Evolutionary conservation across 179 eudicot species (phyloP), one percentile per base, ranked within the genome.

Genomic region (Carnegiea gigantea): DNA sequence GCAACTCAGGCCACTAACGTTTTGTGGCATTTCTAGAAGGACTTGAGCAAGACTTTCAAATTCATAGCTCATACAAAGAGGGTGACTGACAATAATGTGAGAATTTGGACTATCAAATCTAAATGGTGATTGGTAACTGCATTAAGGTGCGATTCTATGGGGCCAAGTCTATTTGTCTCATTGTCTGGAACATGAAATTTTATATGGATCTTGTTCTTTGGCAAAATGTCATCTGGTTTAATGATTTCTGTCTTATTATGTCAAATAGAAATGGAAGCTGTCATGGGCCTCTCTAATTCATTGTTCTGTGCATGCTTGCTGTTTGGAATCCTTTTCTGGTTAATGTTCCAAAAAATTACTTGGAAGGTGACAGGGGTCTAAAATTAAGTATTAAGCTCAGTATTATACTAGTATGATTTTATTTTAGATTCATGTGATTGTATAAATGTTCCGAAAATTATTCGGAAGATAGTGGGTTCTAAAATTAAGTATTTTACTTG

Each of bases 181-280:
- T 78, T 36, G 78, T 73, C 21, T 59, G 38, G 28, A 5, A 44
- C 54, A n/a, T 0, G 2, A 5, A 46, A 26, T 43, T 11, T 10
- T 30, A 21, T 11, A 43, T 44, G 62, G 23, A 75, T 21, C 38
- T 81, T 11, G 48, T 43, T 28, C 48, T 21, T 30, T 26, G 72
- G 23, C 9, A 64, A 20, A n/a, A 60, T 38, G 21, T 26, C 21
- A 9, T 75, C 62, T 46, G 65, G 36, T 30, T 64, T 33, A 4
- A 13, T 13, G 60, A 15, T 81, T 68, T 15, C 3, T 76, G 83
- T 76, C 53, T 76, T 76, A 23, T 76, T 65, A 67, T 38, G 70
- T 53, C 72, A 76, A 75, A 76, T 74, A 75, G 83, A 62, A 46
- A 20, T 80, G 60, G 82, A 49, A 73, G 48, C 62, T 74, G 78